Evolutionary conservation across 1,284 basidiomycete species (phyloP).

Genomic region (Lentinus polychrous): DNA sequence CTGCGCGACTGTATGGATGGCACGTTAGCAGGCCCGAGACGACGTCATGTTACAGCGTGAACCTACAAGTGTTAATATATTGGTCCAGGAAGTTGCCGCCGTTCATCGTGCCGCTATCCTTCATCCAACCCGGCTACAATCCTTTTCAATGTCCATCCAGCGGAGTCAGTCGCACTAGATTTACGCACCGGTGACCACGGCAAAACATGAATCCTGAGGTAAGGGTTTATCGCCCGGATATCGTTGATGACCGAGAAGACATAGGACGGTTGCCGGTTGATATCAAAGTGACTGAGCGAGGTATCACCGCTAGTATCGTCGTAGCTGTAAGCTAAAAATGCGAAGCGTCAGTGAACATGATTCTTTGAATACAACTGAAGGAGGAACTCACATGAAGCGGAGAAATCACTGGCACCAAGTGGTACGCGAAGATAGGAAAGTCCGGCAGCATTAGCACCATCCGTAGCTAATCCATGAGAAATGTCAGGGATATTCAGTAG

Average conservation of each 20-base stretch:
- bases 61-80: constrained; percentile 32
- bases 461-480: constrained; percentile 29
- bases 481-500: neutral
- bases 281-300: constrained; percentile 33
- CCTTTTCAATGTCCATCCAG: constrained; percentile 1
- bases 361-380: neutral
- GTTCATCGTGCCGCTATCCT: constrained; percentile 35
- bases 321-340: constrained; percentile 36
- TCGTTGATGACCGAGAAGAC: constrained; percentile 40
- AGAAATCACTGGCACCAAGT: constrained; percentile 46
- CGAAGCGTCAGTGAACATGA: neutral
- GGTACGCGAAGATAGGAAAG: constrained; percentile 46
- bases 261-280: constrained; percentile 37
- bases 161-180: neutral
- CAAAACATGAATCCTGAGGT: constrained; percentile 35
- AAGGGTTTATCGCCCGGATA: constrained; percentile 36
- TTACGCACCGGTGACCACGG: constrained; percentile 47
- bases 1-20: constrained; percentile 31
- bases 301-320: constrained; percentile 39
- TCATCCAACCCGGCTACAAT: constrained; percentile 47
- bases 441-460: constrained; percentile 38
- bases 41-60: neutral
- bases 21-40: neutral
- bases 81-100: constrained; percentile 35
- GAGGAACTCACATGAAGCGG: constrained; percentile 16